Base-by-base conservation (phyloP, 108 stramenopile species). In the Parietichytrium sp. region DNA sequence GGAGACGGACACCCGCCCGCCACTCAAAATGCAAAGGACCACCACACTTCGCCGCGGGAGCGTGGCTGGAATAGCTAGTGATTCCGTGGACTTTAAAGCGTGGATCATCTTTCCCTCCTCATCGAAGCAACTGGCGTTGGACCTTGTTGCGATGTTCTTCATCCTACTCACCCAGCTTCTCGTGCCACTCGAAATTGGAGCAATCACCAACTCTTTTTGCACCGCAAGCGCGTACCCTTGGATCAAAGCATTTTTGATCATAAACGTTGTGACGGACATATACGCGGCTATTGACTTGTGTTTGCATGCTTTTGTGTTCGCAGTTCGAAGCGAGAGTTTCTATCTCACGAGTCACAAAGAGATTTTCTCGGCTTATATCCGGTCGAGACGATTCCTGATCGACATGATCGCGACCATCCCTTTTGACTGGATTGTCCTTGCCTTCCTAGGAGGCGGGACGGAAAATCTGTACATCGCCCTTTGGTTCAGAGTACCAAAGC, bases 371-470 rank as follows among this genome's bases (percentile, higher is more conserved):
- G 10, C 38, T 13, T 72, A 72, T 42, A 42, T 27, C 2, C 61
- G 33, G 20, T 45, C 38, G 13, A 47, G 25, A 6, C 23, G 13
- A 7, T 23, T 36, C 38, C 12, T 72, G 7, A 38, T 72, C 12
- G 61, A 72, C 45, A n/a, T 25, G 13, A 23, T 72, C 42, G 33
- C 61, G 13, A 18, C 38, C 61, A n/a, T 72, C 3, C 61, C 61
- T 6, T n/a, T 72, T 6, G 61, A 72, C 42, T 72, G 61, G 61
- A 45, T 72, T 0, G 36, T 45, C 61, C 61, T 72, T 10, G 61
- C 61, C 45, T 33, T 42, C 33, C 6, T n/a, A 18, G n/a, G n/a
- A n/a, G 61, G 61, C 42, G 25, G 33, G 38, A 18, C 15, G 8
- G 61, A 42, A 6, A 72, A 27, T 25, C 33, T 72, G 38, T 42